Base-by-base conservation (phyloP, 1,284 basidiomycete genomes). In the Chalciporus sp. region DNA sequence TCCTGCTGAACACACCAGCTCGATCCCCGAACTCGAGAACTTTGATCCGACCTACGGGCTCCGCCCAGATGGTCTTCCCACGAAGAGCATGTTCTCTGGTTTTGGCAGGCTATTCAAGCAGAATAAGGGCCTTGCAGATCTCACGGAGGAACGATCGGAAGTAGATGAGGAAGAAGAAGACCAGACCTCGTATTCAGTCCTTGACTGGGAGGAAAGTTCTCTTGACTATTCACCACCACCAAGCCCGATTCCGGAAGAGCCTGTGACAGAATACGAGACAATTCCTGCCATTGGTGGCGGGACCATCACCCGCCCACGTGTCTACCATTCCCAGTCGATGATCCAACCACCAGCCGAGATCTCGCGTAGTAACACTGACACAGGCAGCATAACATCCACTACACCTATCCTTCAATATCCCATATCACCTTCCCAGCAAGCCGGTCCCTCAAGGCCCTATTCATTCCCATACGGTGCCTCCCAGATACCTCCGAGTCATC, bases 21-120 rank as follows among this genome's bases (percentile, higher is more conserved):
- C 85, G 8, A 49, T 62, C 58, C 86, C 91, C 2, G 93, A 95
- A 51, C 82, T 95, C 40, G 95, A 96, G 72, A 85, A 90, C 58
- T 97, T 93, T 71, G 95, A 98, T 66, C 95, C 95, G 0, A 98
- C 95, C 0, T 98, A 98, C 65, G 95, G 95, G n/a, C 76, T 98
- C n/a, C 86, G 95, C 14, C 92, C 93, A 0, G 94, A 95, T 64
- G 89, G 90, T 11, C 78, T 95, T 6, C 94, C 94, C 0, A 76
- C 77, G 2, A 90, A 89, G 68, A 86, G 84, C 58, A 76, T 82
- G 2, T 93, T 92, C 69, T 78, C 78, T 43, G 79, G 79, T 16
- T 92, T 94, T 62, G 81, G 85, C n/a, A 84, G 78, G 41, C 75
- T 94, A 9, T 93, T 90, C 58, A 73, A 76, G 1, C 78, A 80